These are phyloP conservation scores for Coemansia sp. DNA, from an alignment of 192 early-diverging fungal species.

Conservation along the genomic window DNA sequence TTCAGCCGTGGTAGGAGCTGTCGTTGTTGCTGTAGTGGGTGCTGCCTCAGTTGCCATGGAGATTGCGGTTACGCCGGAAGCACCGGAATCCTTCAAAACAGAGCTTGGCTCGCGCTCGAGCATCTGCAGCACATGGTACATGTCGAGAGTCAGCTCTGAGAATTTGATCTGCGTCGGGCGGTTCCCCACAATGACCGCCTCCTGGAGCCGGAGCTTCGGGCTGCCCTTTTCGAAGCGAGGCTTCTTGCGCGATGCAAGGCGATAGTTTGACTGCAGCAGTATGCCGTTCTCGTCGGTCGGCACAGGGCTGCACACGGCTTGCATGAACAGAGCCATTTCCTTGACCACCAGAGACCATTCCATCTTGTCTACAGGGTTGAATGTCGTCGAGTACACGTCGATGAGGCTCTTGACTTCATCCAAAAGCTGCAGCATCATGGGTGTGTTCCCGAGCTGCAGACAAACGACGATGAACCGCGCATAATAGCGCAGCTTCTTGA, in stretches of 20 bases:
- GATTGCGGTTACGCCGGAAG: neutral
- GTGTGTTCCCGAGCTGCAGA: constrained; percentile 66
- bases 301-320: constrained; percentile 60
- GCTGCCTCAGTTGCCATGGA: neutral
- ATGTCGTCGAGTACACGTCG: constrained; percentile 83
- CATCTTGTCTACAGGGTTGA: constrained; percentile 83
- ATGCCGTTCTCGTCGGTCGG: constrained; percentile 30
- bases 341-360: constrained; percentile 86
- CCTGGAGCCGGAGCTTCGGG: constrained; percentile 67
- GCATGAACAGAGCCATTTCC: constrained; percentile 80
- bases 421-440: constrained; percentile 77
- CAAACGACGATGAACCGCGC: constrained; percentile 95
- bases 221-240: constrained; percentile 30
- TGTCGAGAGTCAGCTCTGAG: constrained; percentile 93
- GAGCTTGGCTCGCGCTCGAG: constrained; percentile 62
- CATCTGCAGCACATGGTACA: constrained; percentile 94
- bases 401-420: constrained; percentile 82
- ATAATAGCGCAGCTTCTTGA: constrained; percentile 97
- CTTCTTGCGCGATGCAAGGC: constrained; percentile 15
- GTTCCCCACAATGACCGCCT: constrained; percentile 95
- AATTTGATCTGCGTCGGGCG: constrained; percentile 96
- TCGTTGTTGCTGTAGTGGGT: constrained; percentile 4
- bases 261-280: constrained; percentile 26
- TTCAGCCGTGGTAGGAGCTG: constrained; percentile 15
- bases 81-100: neutral